Evolutionary conservation across 176 grass and related monocot species (phyloP), one percentile per base, ranked within the genome.

Genomic region (Hordeum vulgare): DNA sequence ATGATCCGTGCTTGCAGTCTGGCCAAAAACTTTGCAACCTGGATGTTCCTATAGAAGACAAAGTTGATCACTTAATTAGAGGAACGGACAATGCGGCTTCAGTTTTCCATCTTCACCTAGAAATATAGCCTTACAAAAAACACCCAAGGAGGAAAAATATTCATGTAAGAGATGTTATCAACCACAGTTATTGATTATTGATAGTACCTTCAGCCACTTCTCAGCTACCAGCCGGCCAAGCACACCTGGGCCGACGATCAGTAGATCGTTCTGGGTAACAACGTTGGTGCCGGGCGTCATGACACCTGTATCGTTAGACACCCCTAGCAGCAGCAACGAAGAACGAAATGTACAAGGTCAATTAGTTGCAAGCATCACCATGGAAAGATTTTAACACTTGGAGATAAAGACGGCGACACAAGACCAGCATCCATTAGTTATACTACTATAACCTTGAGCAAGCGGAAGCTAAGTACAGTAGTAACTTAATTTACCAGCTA

Each of bases 171-270:
- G n/a, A n/a, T n/a, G n/a, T 28, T 42, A 78, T 37, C 23, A 51
- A 68, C 20, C 8, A 61, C 26, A 26, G 29, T 0, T 54, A 89
- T 27, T 13, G 58, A 79, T 0, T 54, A 89, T 27, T 13, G 58
- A 79, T 44, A 33, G 31, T 33, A 98, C 93, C 87, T 95, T 84
- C 62, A 83, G 79, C 96, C 96, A 98, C 31, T 91, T 88, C 41
- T 93, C 74, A 49, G 96, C 96, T 51, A 98, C 86, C 49, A 95
- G 83, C 54, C 90, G 87, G 17, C 93, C 96, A 53, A 98, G 96
- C 67, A 95, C 93, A 80, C 96, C 96, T 41, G 93, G 93, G 11
- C 93, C 96, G 33, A 98, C 89, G 80, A 98, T 95, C 41, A 98
- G 81, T 54, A 95, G 54, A 92, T 98, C 89, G 80, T 90, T 90